A percentile compares a stretch with the other conserved stretches of the same genome.
These are phyloP conservation scores for Ophiostoma sp. DNA, from an alignment of 2,329 filamentous ascomycete genomes.

Conservation along the genomic window DNA sequence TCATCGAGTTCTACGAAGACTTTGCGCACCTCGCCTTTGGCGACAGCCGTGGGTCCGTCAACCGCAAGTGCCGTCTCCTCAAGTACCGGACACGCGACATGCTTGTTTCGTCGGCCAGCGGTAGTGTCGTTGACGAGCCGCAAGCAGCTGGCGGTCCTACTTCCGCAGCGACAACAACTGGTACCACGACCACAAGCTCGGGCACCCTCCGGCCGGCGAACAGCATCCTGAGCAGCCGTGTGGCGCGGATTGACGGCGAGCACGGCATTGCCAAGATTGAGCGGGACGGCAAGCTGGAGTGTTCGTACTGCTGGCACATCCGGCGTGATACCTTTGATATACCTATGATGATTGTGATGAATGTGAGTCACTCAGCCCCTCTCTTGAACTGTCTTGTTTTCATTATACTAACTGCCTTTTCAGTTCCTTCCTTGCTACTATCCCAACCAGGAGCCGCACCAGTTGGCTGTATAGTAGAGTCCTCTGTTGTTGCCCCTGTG, in stretches of 20 bases:
- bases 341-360: slow-evolving; percentile 97
- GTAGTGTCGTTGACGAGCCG: slow-evolving; percentile 28
- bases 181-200: slow-evolving; percentile 39
- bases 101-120: slow-evolving; percentile 41
- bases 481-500: not conserved
- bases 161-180: not conserved
- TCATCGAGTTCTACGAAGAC: slow-evolving; percentile 93
- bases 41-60: slow-evolving; percentile 82
- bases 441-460: slow-evolving; percentile 56
- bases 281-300: slow-evolving; percentile 88
- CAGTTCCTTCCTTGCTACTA: slow-evolving; percentile 63
- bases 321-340: slow-evolving; percentile 98
- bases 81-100: slow-evolving; percentile 81
- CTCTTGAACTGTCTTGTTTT: slow-evolving; percentile 38
- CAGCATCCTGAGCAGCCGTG: slow-evolving; percentile 59
- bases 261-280: slow-evolving; percentile 80
- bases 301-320: slow-evolving; percentile 95
- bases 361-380: slow-evolving; percentile 80
- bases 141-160: slow-evolving; percentile 36
- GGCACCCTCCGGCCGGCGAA: slow-evolving; percentile 34
- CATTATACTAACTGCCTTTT: slow-evolving; percentile 34
- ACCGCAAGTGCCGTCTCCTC: slow-evolving; percentile 78
- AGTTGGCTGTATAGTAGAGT: slow-evolving; percentile 53
- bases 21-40: slow-evolving; percentile 91
- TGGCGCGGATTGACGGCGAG: slow-evolving; percentile 67